These are phyloP conservation scores for Saccharomyces cerevisiae DNA, from an alignment of 805 yeast species.

Conservation along the genomic window DNA sequence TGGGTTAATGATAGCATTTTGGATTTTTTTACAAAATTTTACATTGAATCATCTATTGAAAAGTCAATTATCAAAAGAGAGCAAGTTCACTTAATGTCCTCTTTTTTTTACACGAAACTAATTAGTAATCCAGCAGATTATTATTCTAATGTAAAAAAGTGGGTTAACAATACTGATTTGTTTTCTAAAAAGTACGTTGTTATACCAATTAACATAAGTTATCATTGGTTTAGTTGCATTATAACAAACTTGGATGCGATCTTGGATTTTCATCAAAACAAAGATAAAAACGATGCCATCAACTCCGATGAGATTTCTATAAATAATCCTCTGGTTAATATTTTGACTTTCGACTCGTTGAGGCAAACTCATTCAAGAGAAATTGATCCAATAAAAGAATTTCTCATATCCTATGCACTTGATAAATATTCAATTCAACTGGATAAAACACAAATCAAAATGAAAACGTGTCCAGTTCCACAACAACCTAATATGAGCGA, in stretches of 20 bases:
- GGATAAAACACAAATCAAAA: constrained; percentile 38
- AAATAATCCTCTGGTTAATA: constrained; percentile 29
- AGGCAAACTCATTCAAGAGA: constrained; percentile 44
- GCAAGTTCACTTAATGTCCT: constrained; percentile 56
- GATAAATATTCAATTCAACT: constrained; percentile 50
- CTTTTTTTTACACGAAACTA: constrained; percentile 73
- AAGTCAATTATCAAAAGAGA: constrained; percentile 25
- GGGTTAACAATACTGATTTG: constrained; percentile 68
- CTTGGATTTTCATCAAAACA: constrained; percentile 9
- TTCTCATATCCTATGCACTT: constrained; percentile 59
- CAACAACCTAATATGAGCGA: constrained; percentile 83
- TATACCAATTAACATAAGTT: constrained; percentile 71
- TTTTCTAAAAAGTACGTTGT: constrained; percentile 52
- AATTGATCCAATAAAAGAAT: constrained; percentile 47
- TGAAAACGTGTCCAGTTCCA: constrained; percentile 55
- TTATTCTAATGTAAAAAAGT: constrained; percentile 59
- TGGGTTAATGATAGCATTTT: constrained; percentile 88
- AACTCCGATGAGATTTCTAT: constrained; percentile 11
- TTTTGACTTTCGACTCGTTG: constrained; percentile 71
- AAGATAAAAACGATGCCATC: not conserved
- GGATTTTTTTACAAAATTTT: constrained; percentile 70
- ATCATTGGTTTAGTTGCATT: constrained; percentile 85
- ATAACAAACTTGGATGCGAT: constrained; percentile 43
- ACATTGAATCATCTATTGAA: constrained; percentile 34
- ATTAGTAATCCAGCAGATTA: constrained; percentile 35